Conservation (phyloP, 1,139 yeast species). For the Kurtzmaniella natalensis region DNA sequence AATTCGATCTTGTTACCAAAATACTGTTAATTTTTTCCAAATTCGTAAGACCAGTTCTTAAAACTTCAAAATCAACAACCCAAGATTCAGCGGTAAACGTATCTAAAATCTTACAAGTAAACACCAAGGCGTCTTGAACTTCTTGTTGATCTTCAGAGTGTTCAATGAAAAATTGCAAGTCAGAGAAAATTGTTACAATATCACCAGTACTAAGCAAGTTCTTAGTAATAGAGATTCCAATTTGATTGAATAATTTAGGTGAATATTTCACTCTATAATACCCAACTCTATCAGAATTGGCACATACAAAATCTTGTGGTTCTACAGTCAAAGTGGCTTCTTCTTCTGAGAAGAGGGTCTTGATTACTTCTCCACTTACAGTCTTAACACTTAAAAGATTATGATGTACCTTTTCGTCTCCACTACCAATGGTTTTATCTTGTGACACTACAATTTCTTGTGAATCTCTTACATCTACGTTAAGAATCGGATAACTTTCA, state of each 20-base stretch:
- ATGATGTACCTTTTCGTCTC: constrained; percentile 34
- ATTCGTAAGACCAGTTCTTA: constrained; percentile 26
- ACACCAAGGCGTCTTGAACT: constrained; percentile 21
- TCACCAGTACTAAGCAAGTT: constrained; percentile 21
- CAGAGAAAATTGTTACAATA: constrained; percentile 31
- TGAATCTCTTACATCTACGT: neutral
- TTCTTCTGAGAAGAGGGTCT: constrained; percentile 16
- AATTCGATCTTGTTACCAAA: constrained; percentile 26
- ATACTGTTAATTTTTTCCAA: constrained; percentile 28
- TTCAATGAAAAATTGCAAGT: constrained; percentile 28
- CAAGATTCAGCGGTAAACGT: constrained; percentile 18
- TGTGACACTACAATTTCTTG: constrained; percentile 1
- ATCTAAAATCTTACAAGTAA: constrained; percentile 25
- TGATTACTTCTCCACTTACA: neutral
- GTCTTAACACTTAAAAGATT: constrained; percentile 49
- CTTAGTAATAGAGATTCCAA: constrained; percentile 3
- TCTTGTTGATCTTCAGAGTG: neutral
- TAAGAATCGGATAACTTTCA: constrained; percentile 18
- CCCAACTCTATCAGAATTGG: constrained; percentile 47
- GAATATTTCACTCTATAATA: constrained; percentile 34
- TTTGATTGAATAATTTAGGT: constrained; percentile 2
- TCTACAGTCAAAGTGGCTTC: constrained; percentile 18
- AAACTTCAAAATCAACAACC: constrained; percentile 21
- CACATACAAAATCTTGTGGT: constrained; percentile 21
- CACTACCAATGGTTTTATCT: no score